Evolutionary conservation across 208 protist genomes (phyloP), one percentile per base, ranked within the genome.

Genomic region (Trypanosoma avium): DNA sequence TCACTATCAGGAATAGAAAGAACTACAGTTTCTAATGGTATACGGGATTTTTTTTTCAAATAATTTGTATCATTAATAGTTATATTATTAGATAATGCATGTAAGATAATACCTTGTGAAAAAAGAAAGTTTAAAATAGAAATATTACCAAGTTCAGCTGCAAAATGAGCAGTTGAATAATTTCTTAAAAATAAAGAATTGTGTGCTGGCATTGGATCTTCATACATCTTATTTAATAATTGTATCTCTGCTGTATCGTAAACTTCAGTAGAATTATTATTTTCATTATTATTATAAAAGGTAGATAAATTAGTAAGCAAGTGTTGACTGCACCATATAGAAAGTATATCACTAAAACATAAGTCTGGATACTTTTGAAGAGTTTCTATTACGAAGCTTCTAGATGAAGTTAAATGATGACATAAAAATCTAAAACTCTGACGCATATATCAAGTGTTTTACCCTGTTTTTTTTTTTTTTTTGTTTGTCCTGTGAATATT

Each of bases 131-230:
- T 45, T 4, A 77, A 24, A 2, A 71, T 36, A 29, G 9, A 47
- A 21, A 71, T 46, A 33, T 75, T 79, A 3, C 77, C 77, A 32
- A 84, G 50, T 54, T 88, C 77, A 10, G 82, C 74, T 0, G 82
- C 73, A 49, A 84, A 88, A 58, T 84, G 82, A 6, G 67, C 71
- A 32, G 76, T 61, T 3, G 75, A 73, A 63, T 82, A 84, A 36
- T 52, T 29, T 48, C 62, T 57, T 52, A 68, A 63, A 1, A 47
- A 43, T 19, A 33, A 54, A 8, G 21, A 35, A n/a, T 19, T 27
- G 24, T 61, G 48, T 21, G 38, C 17, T 7, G 58, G 24, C 13
- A 61, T 50, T 10, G 40, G 33, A 30, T 82, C 71, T 8, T 79
- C 70, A 0, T 71, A 55, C 36, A 84, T 78, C 19, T 43, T 32